A percentile compares a stretch with the other conserved stretches of the same genome.
Conservation (phyloP, 306 rosid species). For the Pterocarpus santalinus region DNA sequence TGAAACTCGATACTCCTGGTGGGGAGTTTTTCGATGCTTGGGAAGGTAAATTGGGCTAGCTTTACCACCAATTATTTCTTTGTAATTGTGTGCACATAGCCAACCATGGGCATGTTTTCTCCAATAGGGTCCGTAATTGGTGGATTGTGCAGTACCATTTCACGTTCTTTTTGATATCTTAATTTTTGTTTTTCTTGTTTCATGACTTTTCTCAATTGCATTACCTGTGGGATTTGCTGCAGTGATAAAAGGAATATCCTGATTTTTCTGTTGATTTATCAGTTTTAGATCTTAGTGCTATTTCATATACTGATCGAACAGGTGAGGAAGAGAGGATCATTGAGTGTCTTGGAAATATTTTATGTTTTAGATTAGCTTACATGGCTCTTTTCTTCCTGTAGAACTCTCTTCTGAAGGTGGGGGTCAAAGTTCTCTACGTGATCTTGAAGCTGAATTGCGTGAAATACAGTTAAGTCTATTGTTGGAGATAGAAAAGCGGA, state of each 20-base stretch:
- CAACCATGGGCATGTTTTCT: conserved; percentile 7
- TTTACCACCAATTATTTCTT: conserved; percentile 12
- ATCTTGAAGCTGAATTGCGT: conserved; percentile 71
- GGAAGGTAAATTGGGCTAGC: conserved; percentile 71
- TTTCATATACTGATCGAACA: conserved; percentile 14
- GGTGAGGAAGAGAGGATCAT: not conserved
- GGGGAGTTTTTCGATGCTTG: conserved; percentile 91
- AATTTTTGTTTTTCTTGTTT: not conserved
- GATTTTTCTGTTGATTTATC: conserved; percentile 8
- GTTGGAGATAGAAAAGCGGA: conserved; percentile 87
- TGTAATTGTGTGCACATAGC: not conserved
- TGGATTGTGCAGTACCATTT: not conserved
- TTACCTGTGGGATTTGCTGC: conserved; percentile 4
- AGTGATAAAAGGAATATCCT: not conserved
- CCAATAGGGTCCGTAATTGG: not conserved
- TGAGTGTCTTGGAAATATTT: conserved; percentile 31
- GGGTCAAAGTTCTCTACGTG: conserved; percentile 49
- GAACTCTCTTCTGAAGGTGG: conserved; percentile 79
- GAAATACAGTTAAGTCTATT: conserved; percentile 73
- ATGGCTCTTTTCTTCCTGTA: conserved; percentile 47
- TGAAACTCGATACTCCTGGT: conserved; percentile 31
- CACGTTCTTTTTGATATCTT: not conserved
- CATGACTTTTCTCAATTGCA: not conserved
- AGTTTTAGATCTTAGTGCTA: not conserved
- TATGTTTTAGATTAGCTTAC: conserved; percentile 38